Evolutionary conservation across 805 yeast genomes (phyloP), one percentile per base, ranked within the genome.

Genomic region (Grigorovia yakushimaensis): DNA sequence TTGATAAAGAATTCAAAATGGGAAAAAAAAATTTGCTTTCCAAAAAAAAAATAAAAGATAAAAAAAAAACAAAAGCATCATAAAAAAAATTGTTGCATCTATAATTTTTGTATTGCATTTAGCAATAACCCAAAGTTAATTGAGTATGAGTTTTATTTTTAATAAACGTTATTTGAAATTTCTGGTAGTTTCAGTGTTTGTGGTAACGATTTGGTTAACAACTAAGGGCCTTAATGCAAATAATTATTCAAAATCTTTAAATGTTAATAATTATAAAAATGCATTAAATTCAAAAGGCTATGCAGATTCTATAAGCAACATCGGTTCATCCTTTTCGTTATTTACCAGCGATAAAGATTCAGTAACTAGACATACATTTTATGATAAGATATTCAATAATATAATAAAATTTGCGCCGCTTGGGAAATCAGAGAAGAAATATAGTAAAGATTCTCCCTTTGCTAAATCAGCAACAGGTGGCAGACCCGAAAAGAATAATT

Each of bases 341-440:
- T 27, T 27, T 4, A n/a, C n/a, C 9, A 15, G 17, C 15, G 15
- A 33, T 11, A 33, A 33, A 3, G 37, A 11, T 15, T 3, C 17
- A 11, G 37, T 15, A 33, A 15, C 6, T 11, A 33, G 15, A 13
- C 37, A 33, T 33, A 15, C 13, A 33, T 33, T 33, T 33, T 33
- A 33, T 33, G 37, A 33, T 33, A 33, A n/a, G 2, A 33, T 33
- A 11, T 33, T 33, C 17, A 33, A 33, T 33, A 33, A 33, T 15
- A 33, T 33, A 3, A 33, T 33, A 13, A 11, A 33, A 15, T 33
- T 33, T n/a, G 37, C 66, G 1, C 62, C 64, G 8, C 43, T 43
- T 15, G 65, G 65, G 3, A 53, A 53, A 40, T 46, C 56, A 2
- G 55, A 50, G 27, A 53, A 52, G 35, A 47, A 41, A 7, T 58